These are phyloP conservation scores for Sclerotinia minor DNA, from an alignment of 2,329 filamentous ascomycete species.

Conservation along the genomic window DNA sequence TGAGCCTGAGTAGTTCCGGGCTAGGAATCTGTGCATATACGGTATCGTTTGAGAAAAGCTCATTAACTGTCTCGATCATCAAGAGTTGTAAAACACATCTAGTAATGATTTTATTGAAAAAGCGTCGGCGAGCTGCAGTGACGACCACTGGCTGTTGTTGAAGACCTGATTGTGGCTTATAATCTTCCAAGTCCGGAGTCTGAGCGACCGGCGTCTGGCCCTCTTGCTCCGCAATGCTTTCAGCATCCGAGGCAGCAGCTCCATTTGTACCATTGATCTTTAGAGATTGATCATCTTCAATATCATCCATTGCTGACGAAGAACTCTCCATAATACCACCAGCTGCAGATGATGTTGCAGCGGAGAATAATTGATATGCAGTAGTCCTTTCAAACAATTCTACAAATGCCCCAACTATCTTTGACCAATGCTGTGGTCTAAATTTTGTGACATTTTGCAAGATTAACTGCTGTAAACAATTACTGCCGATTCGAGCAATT, in stretches of 20 bases:
- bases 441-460: constrained; percentile 96
- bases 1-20: constrained; percentile 81
- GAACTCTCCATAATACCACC: constrained; percentile 56
- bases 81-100: constrained; percentile 95
- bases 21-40: constrained; percentile 95
- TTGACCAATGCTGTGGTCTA: constrained; percentile 80
- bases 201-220: constrained; percentile 35
- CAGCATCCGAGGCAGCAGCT: constrained; percentile 39
- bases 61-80: constrained; percentile 99
- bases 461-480: constrained; percentile 95
- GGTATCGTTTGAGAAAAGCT: constrained; percentile 95
- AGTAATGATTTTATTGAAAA: constrained; percentile 99
- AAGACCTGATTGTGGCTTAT: constrained; percentile 71
- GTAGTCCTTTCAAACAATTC: constrained; percentile 94
- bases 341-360: constrained; percentile 58
- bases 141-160: constrained; percentile 91
- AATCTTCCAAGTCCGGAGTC: constrained; percentile 64
- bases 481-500: constrained; percentile 95
- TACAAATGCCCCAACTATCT: constrained; percentile 94
- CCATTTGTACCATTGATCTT: constrained; percentile 60
- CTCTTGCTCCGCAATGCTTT: constrained; percentile 40
- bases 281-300: constrained; percentile 53
- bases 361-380: constrained; percentile 91
- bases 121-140: constrained; percentile 85
- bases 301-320: constrained; percentile 37